Base-by-base conservation (phyloP, 495 filamentous ascomycete genomes). In the Penicillium samsonianum region DNA sequence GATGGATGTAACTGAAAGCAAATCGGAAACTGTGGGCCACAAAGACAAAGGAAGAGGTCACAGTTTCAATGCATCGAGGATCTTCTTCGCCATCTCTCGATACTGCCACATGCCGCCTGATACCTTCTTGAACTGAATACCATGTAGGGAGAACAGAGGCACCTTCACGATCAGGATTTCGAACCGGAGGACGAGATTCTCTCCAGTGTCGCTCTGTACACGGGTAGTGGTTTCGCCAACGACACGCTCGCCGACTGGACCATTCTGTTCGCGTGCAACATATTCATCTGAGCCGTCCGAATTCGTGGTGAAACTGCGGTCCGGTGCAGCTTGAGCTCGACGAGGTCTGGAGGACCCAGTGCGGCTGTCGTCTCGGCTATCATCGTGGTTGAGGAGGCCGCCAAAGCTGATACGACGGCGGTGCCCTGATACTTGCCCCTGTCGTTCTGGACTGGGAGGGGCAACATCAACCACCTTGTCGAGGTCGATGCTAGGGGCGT, bases 91-190 rank as follows among this genome's bases (percentile, higher is more conserved):
- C 90, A 98, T 91, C 59, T 91, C 90, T 76, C 96, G 96, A 69
- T 97, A 99, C 73, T 96, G 92, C 92, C 92, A 97, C 59, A 94
- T 96, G 38, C 92, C 90, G 6, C 94, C 96, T 28, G 90, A 85
- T 44, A 98, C 86, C 72, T 93, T 91, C 81, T 99, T 99, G 79
- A 99, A 99, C 72, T 99, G 94, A 48, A 99, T 90, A 41, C 94
- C 94, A 65, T 98, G 92, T 58, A 99, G 73, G 20, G 87, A 90
- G 62, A 99, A 87, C 48, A 99, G 75, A 25, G 94, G 94, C 31
- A 99, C 91, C 77, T 99, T 99, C 58, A 99, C 94, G 58, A 99
- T 92, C 60, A 98, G 83, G 52, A 98, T 96, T 67, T 99, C 94
- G 64, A 99, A 99, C 57, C 87, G 83, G 37, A 99, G 76, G 40